A percentile compares a stretch with the other conserved stretches of the same genome.
phyloP scores from a whole-genome alignment of 169 alveolate species.

The Eimeria praecox region DNA sequence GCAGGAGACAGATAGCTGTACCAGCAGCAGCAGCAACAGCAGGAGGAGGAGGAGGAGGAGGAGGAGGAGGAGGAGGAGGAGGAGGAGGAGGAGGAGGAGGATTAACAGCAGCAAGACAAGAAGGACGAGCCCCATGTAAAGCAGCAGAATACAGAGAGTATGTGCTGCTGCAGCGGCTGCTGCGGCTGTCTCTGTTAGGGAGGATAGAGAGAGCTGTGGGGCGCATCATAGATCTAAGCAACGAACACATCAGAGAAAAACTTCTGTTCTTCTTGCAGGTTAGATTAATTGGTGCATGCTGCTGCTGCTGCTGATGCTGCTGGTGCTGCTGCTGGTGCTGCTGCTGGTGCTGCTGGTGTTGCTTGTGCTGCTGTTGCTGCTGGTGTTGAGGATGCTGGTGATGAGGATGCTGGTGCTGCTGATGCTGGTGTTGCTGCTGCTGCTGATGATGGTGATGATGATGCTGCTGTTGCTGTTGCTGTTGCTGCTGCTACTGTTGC shows the following conservation, averaged over 20 bases:
- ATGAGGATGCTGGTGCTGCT: neutral
- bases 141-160: neutral
- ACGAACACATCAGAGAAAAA: constrained; percentile 27
- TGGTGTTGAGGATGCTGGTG: neutral
- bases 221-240: neutral
- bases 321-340: constrained; percentile 13
- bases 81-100: constrained; percentile 24
- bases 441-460: neutral
- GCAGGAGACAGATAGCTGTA: constrained; percentile 32
- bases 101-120: neutral
- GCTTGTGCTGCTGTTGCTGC: constrained; percentile 1
- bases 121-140: neutral
- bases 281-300: neutral
- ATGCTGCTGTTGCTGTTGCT: neutral
- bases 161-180: constrained; percentile 58
- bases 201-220: constrained; percentile 1
- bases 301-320: constrained; percentile 53
- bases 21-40: constrained; percentile 29
- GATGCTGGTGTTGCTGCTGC: constrained; percentile 40
- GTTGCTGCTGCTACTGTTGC: constrained; percentile 2
- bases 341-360: constrained; percentile 11
- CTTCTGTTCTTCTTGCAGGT: constrained; percentile 46
- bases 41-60: constrained; percentile 2
- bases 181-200: constrained; percentile 34
- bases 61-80: neutral